Base-by-base conservation (phyloP, 768 basidiomycete species). In the Dentipellis sp. region DNA sequence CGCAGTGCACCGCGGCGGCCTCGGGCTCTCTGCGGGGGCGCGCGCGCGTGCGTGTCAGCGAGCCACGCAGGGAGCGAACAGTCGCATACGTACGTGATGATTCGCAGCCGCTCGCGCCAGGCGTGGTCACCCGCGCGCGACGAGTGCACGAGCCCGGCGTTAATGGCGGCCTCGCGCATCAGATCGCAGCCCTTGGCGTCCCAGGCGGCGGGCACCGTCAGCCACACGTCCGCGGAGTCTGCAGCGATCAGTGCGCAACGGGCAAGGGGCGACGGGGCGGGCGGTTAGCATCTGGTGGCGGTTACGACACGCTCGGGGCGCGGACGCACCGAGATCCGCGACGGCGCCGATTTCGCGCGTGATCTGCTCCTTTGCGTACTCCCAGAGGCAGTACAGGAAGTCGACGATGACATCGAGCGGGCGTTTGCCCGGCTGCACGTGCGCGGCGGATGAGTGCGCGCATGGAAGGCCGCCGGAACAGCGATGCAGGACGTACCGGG, bases 181-280 rank as follows among this genome's bases (percentile, higher is more conserved):
- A 91, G 78, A 57, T 86, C 84, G 63, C 87, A 91, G 0, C 89
- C 91, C 59, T 77, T 83, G 1, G 86, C 89, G 66, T 94, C 91
- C 91, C 91, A 94, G 17, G 91, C 91, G 12, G 91, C 91, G 54
- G 91, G 91, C 4, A 92, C 91, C 2, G 88, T 92, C 55, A 94
- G 71, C 77, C 87, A 86, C 5, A 93, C 88, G 62, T 91, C 87
- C 55, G 89, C 91, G 40, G 84, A 75, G 66, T 89, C 91, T 92
- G 63, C 50, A 35, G 54, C 16, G 39, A 40, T 40, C 39, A 40
- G 47, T 11, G 23, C 23, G 47, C 17, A 17, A 14, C 5, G 37
- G 10, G 39, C 6, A 17, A 12, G 10, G 39, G 37, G 39, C 2
- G 39, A 3, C 11, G 39, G 39, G 17, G 39, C 5, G 17, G 39